Evolutionary conservation across 257 asterid species (phyloP).

Genomic region (Craterostigma plantagineum): DNA sequence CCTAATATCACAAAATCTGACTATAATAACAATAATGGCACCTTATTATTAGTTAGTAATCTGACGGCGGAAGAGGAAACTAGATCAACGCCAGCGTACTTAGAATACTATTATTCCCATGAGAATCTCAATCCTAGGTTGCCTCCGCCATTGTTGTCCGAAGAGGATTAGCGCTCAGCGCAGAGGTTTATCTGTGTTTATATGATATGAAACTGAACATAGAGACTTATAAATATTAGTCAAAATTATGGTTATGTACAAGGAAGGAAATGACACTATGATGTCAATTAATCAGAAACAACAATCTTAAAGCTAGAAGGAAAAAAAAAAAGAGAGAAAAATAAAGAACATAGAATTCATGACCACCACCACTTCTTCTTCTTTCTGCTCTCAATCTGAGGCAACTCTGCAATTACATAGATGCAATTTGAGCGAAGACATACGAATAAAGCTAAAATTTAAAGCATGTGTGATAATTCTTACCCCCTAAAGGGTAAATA

Average conservation of each 20-base stretch:
- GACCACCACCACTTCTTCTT: constrained; percentile 52
- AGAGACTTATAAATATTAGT: no score
- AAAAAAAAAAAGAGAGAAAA: no score
- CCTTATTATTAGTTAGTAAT: no score
- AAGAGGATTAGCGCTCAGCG: constrained; percentile 70
- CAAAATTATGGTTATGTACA: no score
- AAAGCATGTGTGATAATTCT: neutral
- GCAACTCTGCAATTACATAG: constrained; percentile 23
- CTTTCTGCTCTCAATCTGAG: constrained; percentile 25
- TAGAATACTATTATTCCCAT: constrained; percentile 61
- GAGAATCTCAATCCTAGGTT: constrained; percentile 71
- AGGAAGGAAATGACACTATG: no score
- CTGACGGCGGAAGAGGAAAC: constrained; percentile 49
- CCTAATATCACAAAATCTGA: no score
- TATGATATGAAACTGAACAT: no score
- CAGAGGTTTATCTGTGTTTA: constrained; percentile 41
- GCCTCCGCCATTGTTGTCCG: constrained; percentile 66
- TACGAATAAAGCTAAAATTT: no score
- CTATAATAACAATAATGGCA: no score
- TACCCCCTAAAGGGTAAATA: constrained; percentile 89
- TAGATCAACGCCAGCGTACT: constrained; percentile 52
- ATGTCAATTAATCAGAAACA: no score
- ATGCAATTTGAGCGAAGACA: no score
- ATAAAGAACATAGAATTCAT: constrained; percentile 3
- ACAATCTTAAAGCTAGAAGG: no score